phyloP scores from a whole-genome alignment of 2,329 filamentous ascomycete species.

The Penicillium sp. region DNA sequence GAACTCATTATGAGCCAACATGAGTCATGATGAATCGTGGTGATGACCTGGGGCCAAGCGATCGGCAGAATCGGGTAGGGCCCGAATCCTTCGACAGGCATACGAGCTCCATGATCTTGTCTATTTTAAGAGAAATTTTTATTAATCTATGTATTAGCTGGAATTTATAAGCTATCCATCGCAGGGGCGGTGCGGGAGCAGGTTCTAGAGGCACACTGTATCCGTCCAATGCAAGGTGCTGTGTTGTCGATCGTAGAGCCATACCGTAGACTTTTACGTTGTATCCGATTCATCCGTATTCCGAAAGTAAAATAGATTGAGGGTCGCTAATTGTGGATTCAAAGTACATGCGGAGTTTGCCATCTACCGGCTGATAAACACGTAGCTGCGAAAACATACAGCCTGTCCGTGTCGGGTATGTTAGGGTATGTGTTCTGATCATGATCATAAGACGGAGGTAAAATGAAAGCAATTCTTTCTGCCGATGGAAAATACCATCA shows the following conservation, averaged over 20 bases:
- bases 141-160: too few species aligned
- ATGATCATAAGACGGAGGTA: slow-evolving; percentile 14
- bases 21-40: slow-evolving; percentile 13
- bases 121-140: too few species aligned
- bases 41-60: not conserved
- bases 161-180: too few species aligned
- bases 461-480: not conserved
- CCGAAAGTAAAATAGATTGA: not conserved
- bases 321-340: not conserved
- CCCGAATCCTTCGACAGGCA: not conserved
- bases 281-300: not conserved
- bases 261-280: not conserved
- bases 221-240: too few species aligned
- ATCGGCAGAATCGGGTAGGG: not conserved
- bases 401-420: not conserved
- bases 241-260: not conserved
- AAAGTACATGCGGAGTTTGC: not conserved
- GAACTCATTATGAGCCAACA: slow-evolving; percentile 8
- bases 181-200: too few species aligned
- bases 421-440: slow-evolving; percentile 1
- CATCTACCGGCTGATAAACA: not conserved
- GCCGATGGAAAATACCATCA: not conserved
- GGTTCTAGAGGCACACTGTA: too few species aligned
- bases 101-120: too few species aligned
- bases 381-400: not conserved